Percentiles rank a stretch among this genome's conserved stretches.
Evolutionary conservation across 2,329 filamentous ascomycete genomes (phyloP).

Genomic region (Fusarium sp.): DNA sequence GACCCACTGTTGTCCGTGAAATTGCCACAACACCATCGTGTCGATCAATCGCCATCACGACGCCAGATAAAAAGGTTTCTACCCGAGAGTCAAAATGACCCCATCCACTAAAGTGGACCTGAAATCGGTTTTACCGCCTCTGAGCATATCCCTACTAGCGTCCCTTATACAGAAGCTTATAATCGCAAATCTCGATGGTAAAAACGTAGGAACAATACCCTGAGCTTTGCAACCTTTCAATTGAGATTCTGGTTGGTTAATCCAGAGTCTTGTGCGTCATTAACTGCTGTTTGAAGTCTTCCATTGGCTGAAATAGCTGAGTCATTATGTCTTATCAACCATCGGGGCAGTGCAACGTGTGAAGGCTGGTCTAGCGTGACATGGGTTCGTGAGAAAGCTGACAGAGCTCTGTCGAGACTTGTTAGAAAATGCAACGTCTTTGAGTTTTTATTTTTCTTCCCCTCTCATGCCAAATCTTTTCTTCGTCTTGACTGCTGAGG

Average conservation of each 20-base stretch:
- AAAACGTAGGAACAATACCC: not conserved
- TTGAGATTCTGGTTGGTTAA: not conserved
- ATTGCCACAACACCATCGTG: not conserved
- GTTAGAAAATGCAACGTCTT: not conserved
- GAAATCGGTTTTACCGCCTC: not conserved
- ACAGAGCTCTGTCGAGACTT: not conserved
- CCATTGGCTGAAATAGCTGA: not conserved
- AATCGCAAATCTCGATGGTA: not conserved
- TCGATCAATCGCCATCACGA: not conserved
- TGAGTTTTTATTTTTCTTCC: not conserved
- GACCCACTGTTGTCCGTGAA: not conserved
- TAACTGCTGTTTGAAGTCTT: not conserved
- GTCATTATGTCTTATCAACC: not conserved
- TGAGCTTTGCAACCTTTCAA: accelerated
- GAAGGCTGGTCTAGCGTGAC: constrained; percentile 11
- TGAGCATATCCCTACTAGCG: not conserved
- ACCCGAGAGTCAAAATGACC: not conserved
- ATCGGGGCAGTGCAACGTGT: not conserved
- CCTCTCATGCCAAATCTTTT: not conserved
- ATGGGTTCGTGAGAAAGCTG: not conserved
- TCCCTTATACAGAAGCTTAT: not conserved
- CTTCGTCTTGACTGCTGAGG: too few relatives aligned
- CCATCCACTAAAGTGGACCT: not conserved
- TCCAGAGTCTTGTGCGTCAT: constrained; percentile 12
- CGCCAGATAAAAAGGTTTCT: not conserved